phyloP scores from a whole-genome alignment of 2,329 filamentous ascomycete species.

The Pseudohalonectria lignicola region DNA sequence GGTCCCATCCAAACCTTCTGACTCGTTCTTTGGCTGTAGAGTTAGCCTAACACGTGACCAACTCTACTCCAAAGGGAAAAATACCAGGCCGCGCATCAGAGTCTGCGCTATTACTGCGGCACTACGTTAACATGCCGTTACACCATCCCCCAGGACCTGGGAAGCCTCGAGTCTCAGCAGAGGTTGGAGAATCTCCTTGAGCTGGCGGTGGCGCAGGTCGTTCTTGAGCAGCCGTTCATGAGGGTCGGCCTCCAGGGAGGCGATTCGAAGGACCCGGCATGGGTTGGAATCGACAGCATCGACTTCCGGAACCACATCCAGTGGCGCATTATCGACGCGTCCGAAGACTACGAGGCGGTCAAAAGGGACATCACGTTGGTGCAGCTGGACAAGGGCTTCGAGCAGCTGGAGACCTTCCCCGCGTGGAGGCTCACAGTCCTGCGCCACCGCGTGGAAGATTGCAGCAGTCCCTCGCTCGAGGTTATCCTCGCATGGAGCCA shows the following conservation, averaged over 20 bases:
- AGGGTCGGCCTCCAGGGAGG: slow-evolving; percentile 35
- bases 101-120: no score
- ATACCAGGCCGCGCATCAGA: no score
- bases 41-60: no score
- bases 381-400: slow-evolving; percentile 6
- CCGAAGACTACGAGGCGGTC: slow-evolving; percentile 19
- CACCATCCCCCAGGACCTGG: no score
- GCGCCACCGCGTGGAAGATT: slow-evolving; percentile 9
- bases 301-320: slow-evolving; percentile 30
- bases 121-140: no score
- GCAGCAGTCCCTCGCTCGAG: slow-evolving; percentile 16
- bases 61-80: no score
- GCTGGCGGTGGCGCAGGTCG: slow-evolving; percentile 25
- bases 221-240: slow-evolving; percentile 32
- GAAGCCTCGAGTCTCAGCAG: no score
- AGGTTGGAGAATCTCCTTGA: slow-evolving; percentile 15
- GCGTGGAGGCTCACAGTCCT: slow-evolving; percentile 36
- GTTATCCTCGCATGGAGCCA: slow-evolving; percentile 41
- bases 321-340: slow-evolving; percentile 12
- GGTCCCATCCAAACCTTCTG: no score
- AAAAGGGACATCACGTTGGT: slow-evolving; percentile 22
- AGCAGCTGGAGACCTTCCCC: slow-evolving; percentile 12
- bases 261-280: slow-evolving; percentile 29
- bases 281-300: slow-evolving; percentile 28
- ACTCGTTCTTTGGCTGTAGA: no score